These are phyloP conservation scores for Alternaria longipes DNA, from an alignment of 2,329 filamentous ascomycete species.

Conservation along the genomic window DNA sequence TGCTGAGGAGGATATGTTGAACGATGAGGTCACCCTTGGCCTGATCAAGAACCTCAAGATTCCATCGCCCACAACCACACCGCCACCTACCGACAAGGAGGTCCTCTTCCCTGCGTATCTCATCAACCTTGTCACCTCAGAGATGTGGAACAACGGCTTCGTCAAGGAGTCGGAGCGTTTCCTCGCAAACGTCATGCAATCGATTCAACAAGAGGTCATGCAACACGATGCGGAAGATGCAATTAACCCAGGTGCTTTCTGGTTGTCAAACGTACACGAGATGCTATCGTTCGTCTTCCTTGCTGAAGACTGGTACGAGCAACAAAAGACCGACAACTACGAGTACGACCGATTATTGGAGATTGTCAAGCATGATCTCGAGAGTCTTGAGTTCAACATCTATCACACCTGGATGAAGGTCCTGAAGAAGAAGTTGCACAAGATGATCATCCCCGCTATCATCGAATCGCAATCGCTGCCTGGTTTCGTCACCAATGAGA, in stretches of 20 bases:
- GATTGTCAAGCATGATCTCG: constrained; percentile 98
- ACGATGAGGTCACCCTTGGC: constrained; percentile 96
- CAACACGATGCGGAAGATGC: constrained; percentile 97
- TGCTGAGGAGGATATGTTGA: constrained; percentile 93
- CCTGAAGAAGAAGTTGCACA: constrained; percentile 97
- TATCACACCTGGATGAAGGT: constrained; percentile 99
- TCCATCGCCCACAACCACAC: constrained; percentile 83
- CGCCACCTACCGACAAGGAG: constrained; percentile 96
- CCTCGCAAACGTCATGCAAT: constrained; percentile 99
- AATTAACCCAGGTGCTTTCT: constrained; percentile 97
- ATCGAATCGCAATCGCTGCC: constrained; percentile 98
- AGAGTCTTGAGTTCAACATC: constrained; percentile 99
- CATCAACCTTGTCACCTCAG: constrained; percentile 97
- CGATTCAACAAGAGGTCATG: constrained; percentile 99
- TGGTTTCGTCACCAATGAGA: constrained; percentile 98
- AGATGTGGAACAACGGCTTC: constrained; percentile 99
- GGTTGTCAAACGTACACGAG: constrained; percentile 98
- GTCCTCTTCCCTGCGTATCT: constrained; percentile 98
- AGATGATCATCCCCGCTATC: constrained; percentile 99
- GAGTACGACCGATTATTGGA: constrained; percentile 97
- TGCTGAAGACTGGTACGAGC: constrained; percentile 99
- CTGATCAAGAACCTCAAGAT: constrained; percentile 97
- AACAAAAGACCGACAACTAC: constrained; percentile 98
- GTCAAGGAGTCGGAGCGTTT: constrained; percentile 99
- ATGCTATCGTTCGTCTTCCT: constrained; percentile 99